These are phyloP conservation scores for Fusarium veterinarium DNA, from an alignment of 2,329 filamentous ascomycete genomes.

Conservation along the genomic window DNA sequence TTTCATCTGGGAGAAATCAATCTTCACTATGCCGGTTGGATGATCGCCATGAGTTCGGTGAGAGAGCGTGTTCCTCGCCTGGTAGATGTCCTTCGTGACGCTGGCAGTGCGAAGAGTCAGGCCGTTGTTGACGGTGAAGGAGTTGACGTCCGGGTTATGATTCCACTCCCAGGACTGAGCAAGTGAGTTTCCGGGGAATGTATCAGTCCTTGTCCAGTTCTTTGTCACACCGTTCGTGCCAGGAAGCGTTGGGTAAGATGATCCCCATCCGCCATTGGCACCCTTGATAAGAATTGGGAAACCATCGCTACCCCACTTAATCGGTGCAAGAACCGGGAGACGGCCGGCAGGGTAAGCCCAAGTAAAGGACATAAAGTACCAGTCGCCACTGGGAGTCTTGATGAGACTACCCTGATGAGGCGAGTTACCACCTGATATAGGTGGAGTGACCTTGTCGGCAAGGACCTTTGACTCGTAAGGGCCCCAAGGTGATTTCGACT, in stretches of 20 bases:
- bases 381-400: slow-evolving; percentile 61
- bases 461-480: slow-evolving; percentile 62
- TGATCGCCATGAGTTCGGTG: slow-evolving; percentile 59
- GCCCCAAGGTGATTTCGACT: slow-evolving; percentile 61
- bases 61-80: slow-evolving; percentile 60
- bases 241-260: slow-evolving; percentile 54
- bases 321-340: slow-evolving; percentile 66
- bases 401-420: slow-evolving; percentile 69
- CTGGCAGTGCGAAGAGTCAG: slow-evolving; percentile 61
- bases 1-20: slow-evolving; percentile 61
- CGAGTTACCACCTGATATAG: slow-evolving; percentile 57
- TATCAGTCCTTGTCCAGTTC: slow-evolving; percentile 55
- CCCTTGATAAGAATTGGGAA: slow-evolving; percentile 59
- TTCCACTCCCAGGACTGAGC: slow-evolving; percentile 69
- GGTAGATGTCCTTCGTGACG: slow-evolving; percentile 63
- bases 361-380: slow-evolving; percentile 70
- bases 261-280: slow-evolving; percentile 60
- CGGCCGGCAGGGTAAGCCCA: slow-evolving; percentile 67
- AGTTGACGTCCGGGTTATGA: slow-evolving; percentile 66
- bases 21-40: slow-evolving; percentile 59
- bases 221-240: slow-evolving; percentile 16
- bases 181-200: slow-evolving; percentile 57
- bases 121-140: slow-evolving; percentile 57
- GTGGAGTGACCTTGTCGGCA: slow-evolving; percentile 54
- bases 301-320: slow-evolving; percentile 63